Conservation (phyloP, 768 basidiomycete species). For the Suillus subalutaceus region DNA sequence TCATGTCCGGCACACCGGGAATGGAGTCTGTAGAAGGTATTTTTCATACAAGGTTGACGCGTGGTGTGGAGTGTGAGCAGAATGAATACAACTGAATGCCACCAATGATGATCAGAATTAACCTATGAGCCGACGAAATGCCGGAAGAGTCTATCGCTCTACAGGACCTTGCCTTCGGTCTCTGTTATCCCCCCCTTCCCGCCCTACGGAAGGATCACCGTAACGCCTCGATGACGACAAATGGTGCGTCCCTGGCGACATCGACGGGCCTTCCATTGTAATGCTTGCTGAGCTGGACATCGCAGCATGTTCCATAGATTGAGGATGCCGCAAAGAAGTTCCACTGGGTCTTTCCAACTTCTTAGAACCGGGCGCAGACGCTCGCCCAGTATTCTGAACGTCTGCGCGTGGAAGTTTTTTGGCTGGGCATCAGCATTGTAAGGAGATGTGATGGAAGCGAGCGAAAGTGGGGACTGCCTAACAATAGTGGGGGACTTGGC, state of each 20-base stretch:
- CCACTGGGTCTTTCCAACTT: slow-evolving; percentile 37
- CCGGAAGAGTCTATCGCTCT: slow-evolving; percentile 25
- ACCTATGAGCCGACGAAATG: slow-evolving; percentile 9
- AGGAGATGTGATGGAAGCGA: slow-evolving; percentile 45
- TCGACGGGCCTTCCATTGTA: slow-evolving; percentile 33
- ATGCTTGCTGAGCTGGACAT: slow-evolving; percentile 26
- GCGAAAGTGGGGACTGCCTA: slow-evolving; percentile 42
- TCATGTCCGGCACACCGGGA: slow-evolving; percentile 26
- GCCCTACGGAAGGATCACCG: slow-evolving; percentile 38
- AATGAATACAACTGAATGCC: slow-evolving; percentile 18
- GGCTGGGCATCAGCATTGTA: slow-evolving; percentile 45
- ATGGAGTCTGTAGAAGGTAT: slow-evolving; percentile 10
- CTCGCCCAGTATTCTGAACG: slow-evolving; percentile 69
- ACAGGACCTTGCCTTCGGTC: slow-evolving; percentile 32
- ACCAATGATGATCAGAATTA: slow-evolving; percentile 15
- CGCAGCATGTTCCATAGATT: slow-evolving; percentile 29
- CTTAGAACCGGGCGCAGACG: slow-evolving; percentile 66
- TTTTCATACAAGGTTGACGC: slow-evolving; percentile 13
- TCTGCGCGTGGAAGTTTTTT: slow-evolving; percentile 85
- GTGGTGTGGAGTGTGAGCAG: slow-evolving; percentile 21
- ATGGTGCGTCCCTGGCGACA: slow-evolving; percentile 35
- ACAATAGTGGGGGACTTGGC: slow-evolving; percentile 33
- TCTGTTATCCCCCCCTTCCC: slow-evolving; percentile 38
- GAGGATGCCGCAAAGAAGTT: slow-evolving; percentile 41
- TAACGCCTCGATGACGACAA: slow-evolving; percentile 38